Evolutionary conservation across 2,329 filamentous ascomycete genomes (phyloP).

Genomic region (Colletotrichum caudatum): DNA sequence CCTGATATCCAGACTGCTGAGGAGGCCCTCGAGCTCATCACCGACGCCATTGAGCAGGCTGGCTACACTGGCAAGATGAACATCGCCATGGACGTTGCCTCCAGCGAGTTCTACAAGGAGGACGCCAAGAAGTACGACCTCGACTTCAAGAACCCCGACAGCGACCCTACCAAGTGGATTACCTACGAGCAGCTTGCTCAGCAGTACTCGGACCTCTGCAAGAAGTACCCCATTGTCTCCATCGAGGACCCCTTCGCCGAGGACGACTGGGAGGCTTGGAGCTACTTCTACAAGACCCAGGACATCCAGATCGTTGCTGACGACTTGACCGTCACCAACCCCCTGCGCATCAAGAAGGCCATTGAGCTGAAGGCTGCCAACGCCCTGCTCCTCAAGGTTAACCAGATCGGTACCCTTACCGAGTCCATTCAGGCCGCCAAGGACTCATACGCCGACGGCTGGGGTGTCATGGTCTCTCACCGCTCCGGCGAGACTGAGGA

Average conservation of each 20-base stretch:
- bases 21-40: slow-evolving; percentile 97
- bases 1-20: slow-evolving; percentile 97
- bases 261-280: slow-evolving; percentile 99
- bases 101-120: slow-evolving; percentile 98
- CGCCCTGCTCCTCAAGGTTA: slow-evolving; percentile 98
- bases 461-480: slow-evolving; percentile 99
- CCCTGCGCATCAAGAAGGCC: slow-evolving; percentile 98
- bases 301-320: slow-evolving; percentile 99
- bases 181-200: slow-evolving; percentile 97
- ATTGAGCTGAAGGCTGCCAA: slow-evolving; percentile 99
- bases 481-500: slow-evolving; percentile 99
- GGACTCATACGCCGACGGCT: slow-evolving; percentile 94
- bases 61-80: slow-evolving; percentile 97
- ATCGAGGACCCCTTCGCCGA: slow-evolving; percentile 99
- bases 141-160: slow-evolving; percentile 99
- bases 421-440: slow-evolving; percentile 99
- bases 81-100: slow-evolving; percentile 99
- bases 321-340: slow-evolving; percentile 99
- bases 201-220: slow-evolving; percentile 86
- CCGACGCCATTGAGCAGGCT: slow-evolving; percentile 90
- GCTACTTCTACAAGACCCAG: slow-evolving; percentile 99
- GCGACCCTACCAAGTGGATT: slow-evolving; percentile 96
- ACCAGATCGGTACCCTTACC: slow-evolving; percentile 99
- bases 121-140: slow-evolving; percentile 99
- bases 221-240: slow-evolving; percentile 98